A percentile compares a stretch with the other conserved stretches of the same genome.
phyloP scores from a whole-genome alignment of 305 asterid species.

The Ajuga reptans region DNA sequence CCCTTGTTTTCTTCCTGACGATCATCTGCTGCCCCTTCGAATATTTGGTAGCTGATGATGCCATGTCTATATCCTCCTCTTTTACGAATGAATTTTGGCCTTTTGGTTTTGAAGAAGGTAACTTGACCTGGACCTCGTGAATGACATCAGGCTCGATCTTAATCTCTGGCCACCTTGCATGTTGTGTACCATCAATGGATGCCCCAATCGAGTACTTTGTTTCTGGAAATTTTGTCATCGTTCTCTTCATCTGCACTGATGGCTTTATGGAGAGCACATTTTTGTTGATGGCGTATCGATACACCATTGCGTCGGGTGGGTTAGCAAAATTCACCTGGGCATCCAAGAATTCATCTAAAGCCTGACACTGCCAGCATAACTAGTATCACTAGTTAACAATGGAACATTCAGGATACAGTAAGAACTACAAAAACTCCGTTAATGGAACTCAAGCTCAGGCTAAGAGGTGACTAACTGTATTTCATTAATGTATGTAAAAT shows the following conservation, averaged over 20 bases:
- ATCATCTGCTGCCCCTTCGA: constrained; percentile 15
- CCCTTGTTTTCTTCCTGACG: constrained; percentile 2
- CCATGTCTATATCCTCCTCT: constrained; percentile 21
- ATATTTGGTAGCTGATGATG: constrained; percentile 15
- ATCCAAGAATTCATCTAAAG: constrained; percentile 24
- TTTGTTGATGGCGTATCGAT: constrained; percentile 9
- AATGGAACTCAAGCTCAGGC: too few relatives aligned
- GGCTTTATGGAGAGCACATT: constrained; percentile 18
- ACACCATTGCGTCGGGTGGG: constrained; percentile 17
- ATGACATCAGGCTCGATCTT: constrained; percentile 11
- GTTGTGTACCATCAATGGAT: constrained; percentile 19
- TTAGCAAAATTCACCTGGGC: constrained; percentile 13
- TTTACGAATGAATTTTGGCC: constrained; percentile 18
- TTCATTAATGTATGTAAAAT: too few relatives aligned
- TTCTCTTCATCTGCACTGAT: constrained; percentile 17
- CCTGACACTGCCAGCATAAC: constrained; percentile 14
- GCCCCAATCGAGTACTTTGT: constrained; percentile 10
- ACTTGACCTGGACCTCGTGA: constrained; percentile 12
- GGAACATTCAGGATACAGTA: not conserved
- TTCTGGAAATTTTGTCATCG: not conserved
- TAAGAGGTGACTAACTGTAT: too few relatives aligned
- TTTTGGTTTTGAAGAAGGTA: constrained; percentile 15
- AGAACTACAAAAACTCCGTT: not conserved
- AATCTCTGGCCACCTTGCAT: constrained; percentile 9
- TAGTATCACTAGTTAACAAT: constrained; percentile 6